A percentile compares a stretch with the other conserved stretches of the same genome.
Conservation (phyloP, 2,329 filamentous ascomycete genomes). For the Paraphaeosphaeria minitans region DNA sequence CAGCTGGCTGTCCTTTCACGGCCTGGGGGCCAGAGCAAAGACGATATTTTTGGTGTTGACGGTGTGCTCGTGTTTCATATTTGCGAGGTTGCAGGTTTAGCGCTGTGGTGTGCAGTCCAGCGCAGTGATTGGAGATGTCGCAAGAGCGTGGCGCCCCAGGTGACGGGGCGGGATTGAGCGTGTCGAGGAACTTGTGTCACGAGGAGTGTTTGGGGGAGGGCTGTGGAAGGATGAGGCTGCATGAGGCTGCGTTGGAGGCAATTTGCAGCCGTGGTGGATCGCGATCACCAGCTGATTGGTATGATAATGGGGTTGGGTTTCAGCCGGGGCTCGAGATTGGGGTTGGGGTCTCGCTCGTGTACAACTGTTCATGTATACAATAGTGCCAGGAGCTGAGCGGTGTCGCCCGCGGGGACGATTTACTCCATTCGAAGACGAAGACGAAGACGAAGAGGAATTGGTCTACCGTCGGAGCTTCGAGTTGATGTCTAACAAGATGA, state of each 20-base stretch:
- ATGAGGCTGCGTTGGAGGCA: conserved; percentile 1
- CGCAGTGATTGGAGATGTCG: conserved; percentile 3
- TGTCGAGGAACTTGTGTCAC: conserved; percentile 1
- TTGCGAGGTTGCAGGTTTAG: conserved; percentile 5
- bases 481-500: background rate
- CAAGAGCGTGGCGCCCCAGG: conserved; percentile 1
- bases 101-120: background rate
- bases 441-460: too few relatives aligned
- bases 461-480: too few relatives aligned
- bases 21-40: background rate
- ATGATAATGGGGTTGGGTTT: background rate
- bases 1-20: background rate
- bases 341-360: background rate
- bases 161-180: background rate
- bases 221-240: conserved; percentile 10
- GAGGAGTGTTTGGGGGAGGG: background rate
- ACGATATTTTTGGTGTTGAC: conserved; percentile 7
- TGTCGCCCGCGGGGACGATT: background rate
- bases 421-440: background rate
- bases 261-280: background rate
- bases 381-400: background rate
- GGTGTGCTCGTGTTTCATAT: conserved; percentile 10
- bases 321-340: background rate
- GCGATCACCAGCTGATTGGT: background rate
- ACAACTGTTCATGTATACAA: background rate